Evolutionary conservation across 163 green algal species (phyloP).

Genomic region (Chlamydomonas reinhardtii): DNA sequence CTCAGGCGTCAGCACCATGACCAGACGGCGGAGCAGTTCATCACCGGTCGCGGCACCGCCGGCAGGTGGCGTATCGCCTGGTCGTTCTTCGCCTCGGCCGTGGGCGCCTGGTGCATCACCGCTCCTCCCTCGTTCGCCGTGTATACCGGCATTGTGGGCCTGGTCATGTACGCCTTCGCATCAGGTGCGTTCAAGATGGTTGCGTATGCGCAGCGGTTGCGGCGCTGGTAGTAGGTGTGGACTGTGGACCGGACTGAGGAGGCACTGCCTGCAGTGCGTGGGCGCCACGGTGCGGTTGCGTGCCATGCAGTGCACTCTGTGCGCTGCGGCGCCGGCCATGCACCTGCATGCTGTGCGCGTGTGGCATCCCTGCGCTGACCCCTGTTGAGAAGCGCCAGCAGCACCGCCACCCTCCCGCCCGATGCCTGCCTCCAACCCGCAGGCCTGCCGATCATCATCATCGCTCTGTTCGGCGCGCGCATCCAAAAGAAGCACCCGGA

Average conservation of each 20-base stretch:
- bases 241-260: no score
- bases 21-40: constrained; percentile 49
- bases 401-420: no score
- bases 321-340: no score
- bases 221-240: no score
- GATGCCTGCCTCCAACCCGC: neutral
- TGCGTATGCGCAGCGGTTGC: no score
- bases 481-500: constrained; percentile 42
- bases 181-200: no score
- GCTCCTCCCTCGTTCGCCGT: constrained; percentile 68
- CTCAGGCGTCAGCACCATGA: neutral
- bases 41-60: constrained; percentile 45
- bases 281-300: no score
- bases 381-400: no score
- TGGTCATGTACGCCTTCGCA: constrained; percentile 72
- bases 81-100: constrained; percentile 51
- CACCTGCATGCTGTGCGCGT: no score
- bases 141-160: constrained; percentile 74
- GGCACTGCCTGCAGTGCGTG: no score
- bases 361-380: no score
- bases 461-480: constrained; percentile 67
- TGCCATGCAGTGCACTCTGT: no score
- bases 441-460: constrained; percentile 75
- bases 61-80: constrained; percentile 49
- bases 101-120: constrained; percentile 52